Base-by-base conservation (phyloP, 257 asterid genomes). In the Primulina huaijiensis region DNA sequence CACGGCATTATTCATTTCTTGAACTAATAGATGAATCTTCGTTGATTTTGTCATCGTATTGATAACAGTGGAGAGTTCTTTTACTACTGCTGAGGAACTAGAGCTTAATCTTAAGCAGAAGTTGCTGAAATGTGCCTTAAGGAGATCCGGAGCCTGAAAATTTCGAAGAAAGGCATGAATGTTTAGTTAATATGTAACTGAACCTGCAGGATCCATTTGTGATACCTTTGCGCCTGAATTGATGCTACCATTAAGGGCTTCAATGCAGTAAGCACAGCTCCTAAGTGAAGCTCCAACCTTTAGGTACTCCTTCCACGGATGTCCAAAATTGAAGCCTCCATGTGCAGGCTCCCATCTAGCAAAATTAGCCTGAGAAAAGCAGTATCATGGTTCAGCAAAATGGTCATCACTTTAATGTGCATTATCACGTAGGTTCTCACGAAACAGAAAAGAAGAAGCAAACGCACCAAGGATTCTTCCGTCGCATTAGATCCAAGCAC, bases 341-440 rank as follows among this genome's bases (percentile, higher is more conserved):
- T 89, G 92, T 52, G 88, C 82, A 10, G 96, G 96, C 77, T 89
- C 96, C 96, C 96, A 88, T 67, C 84, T 76, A 0, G 90, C 96
- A 29, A 88, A 86, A 71, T 83, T 86, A 17, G 92, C 90, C 95
- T 88, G 88, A 59, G 12, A 20, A 10, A 33, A 12, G 59, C 59
- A 21, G 7, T 19, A 29, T 23, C 7, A 29, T 33, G 19, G 59
- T 6, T 64, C 12, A 70, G 72, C 23, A 5, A 11, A 23, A 59
- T 12, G n/a, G 40, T 14, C 19, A 3, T 12, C 0, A 43, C 6
- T 43, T 14, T 43, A 43, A 43, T 14, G 55, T 14, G 23, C 53
- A 9, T 9, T 2, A 40, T 40, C 50, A 40, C 11, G 50, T 11
- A 40, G 50, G 16, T 40, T 40, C 50, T 40, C 50, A 40, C 17